Base-by-base conservation (phyloP, 2,329 filamentous ascomycete genomes). In the Penicillium italicum region DNA sequence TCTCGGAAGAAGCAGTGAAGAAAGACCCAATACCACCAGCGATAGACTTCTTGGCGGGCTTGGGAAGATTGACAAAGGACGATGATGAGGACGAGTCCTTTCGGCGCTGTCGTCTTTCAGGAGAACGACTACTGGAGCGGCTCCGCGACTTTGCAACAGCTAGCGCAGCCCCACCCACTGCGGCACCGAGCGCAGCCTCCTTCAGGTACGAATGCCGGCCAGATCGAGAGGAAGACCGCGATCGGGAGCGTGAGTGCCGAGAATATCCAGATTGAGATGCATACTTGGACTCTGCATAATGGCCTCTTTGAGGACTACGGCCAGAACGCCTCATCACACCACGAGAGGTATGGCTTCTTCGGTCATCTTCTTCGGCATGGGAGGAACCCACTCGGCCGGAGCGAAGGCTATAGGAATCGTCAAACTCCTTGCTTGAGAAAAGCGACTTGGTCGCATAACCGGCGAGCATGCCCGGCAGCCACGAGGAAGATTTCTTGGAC, bases 41-140 rank as follows among this genome's bases (percentile, higher is more conserved):
- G 52, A 79, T 75, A 7, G 76, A 77, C 38, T 73, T 75, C 56
- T 74, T 77, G 50, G 79, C 78, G 44, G 78, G 75, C 37, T 79
- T 80, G 46, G 87, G 88, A 50, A 90, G 85, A 65, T 90, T 86
- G 51, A 89, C 72, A 53, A 85, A 78, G 1, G 85, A 87, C 16
- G 80, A 82, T 40, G 80, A 80, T 36, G 79, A 84, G 53, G 78
- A 82, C 22, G 78, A 81, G n/a, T 63, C 69, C 57, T 70, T 75
- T 59, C 62, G 66, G 49, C 54, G 61, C 37, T 67, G 69, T 9
- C 51, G 36, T 44, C 69, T 72, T 18, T 66, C 68, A 7, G 71
- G 69, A 7, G 76, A 77, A 33, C 64, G 69, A 47, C 69, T 75
- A 20, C 73, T 69, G 57, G 67, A 43, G 54, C 61, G 62, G 31